Evolutionary conservation across 495 filamentous ascomycete species (phyloP), one percentile per base, ranked within the genome.

Genomic region (Xylaria cubensis): DNA sequence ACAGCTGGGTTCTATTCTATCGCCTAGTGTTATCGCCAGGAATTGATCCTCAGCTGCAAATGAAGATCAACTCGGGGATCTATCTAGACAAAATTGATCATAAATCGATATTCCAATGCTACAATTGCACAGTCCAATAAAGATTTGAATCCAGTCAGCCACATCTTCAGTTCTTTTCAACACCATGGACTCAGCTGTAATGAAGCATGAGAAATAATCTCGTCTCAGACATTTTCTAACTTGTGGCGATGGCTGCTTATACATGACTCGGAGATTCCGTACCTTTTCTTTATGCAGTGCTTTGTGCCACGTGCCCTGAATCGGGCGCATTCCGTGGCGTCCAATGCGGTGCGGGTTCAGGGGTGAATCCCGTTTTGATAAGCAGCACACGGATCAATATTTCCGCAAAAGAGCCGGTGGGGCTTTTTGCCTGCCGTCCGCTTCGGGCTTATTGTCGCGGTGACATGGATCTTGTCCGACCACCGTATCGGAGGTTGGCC

Each of bases 201-300:
- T 21, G 8, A 48, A 50, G 42, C 29, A 19, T 64, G 17, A 32
- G 29, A 26, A 12, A 24, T 24, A 24, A 21, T 1, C 44, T 19
- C 5, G 21, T 39, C 19, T 21, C n/a, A 32, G 56, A 50, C 44
- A 21, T 64, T 19, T 15, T 19, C 21, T 29, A 24, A 24, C 21
- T 1, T 39, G n/a, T 6, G 13, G 13, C 42, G 42, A 36, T 70
- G 68, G 68, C 68, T 70, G 68, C 68, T 70, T 70, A 70, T 64
- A 55, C 53, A 44, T 63, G 58, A 44, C n/a, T 64, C 68, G 68
- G 68, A 24, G 13, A 64, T 41, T 41, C 58, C 58, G 68, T 41
- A 5, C 26, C 12, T 34, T 34, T 53, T 53, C 53, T 62, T 32
- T 13, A n/a, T 26, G 7, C 17, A 24, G 21, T 48, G 46, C 41